phyloP scores from a whole-genome alignment of 129 eudicot genomes.

The Flaveria linearis region DNA sequence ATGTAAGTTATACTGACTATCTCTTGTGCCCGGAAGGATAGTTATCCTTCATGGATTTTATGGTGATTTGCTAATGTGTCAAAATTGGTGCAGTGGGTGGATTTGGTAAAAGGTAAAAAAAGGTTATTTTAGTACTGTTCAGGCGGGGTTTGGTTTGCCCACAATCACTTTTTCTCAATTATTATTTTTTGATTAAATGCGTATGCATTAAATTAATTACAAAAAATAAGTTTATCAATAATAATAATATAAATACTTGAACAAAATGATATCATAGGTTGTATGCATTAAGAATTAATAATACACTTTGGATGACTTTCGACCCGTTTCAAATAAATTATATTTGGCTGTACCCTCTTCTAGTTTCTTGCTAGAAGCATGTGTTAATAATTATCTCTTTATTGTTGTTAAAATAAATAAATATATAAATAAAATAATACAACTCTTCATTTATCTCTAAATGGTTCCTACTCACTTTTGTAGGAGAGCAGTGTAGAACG shows the following conservation, averaged over 20 bases:
- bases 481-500: conserved; percentile 75
- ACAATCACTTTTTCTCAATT: background rate
- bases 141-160: background rate
- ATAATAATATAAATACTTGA: background rate
- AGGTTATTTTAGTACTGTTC: background rate
- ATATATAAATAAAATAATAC: no score
- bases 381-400: no score
- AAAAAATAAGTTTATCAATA: background rate
- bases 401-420: no score
- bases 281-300: background rate
- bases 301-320: background rate
- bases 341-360: background rate
- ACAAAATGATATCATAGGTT: background rate
- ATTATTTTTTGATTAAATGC: background rate
- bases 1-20: conserved; percentile 47
- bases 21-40: background rate
- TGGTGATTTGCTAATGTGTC: background rate
- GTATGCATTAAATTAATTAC: background rate
- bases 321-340: background rate
- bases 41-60: background rate
- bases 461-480: conserved; percentile 14
- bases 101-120: background rate
- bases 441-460: background rate
- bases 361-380: no score
- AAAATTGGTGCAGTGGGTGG: background rate